Evolutionary conservation across 139 green algal genomes (phyloP).

Genomic region (Micractinium sp.): DNA sequence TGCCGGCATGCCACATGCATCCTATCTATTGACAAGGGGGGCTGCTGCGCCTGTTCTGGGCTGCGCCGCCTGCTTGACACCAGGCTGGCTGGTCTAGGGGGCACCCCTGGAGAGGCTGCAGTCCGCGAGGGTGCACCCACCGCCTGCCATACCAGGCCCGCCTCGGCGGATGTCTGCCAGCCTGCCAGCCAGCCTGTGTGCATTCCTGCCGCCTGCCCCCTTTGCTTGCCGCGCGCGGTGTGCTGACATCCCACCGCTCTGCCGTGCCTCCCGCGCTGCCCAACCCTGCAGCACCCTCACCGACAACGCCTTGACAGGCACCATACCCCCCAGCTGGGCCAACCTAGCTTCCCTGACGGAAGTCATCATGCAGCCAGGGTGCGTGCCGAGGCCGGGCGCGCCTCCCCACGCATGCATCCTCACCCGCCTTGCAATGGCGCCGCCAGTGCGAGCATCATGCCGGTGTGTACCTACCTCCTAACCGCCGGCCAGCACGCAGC

Average conservation of each 20-base stretch:
- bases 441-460: too few relatives aligned
- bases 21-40: too few relatives aligned
- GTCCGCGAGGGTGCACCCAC: neutral
- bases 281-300: neutral
- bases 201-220: neutral
- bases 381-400: too few relatives aligned
- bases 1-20: too few relatives aligned
- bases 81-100: neutral
- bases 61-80: neutral
- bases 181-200: too few relatives aligned
- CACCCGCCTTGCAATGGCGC: too few relatives aligned
- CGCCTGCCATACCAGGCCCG: neutral
- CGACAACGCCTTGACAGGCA: constrained; percentile 19
- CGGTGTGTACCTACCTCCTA: too few relatives aligned
- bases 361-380: constrained; percentile 16
- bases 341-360: neutral
- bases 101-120: neutral
- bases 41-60: too few relatives aligned
- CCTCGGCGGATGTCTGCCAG: neutral
- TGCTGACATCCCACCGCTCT: too few relatives aligned
- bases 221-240: neutral
- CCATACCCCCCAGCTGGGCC: constrained; percentile 12
- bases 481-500: too few relatives aligned
- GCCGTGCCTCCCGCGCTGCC: neutral
- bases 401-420: too few relatives aligned